Base-by-base conservation (phyloP, 805 yeast genomes). In the Ascoidea rubescens region DNA sequence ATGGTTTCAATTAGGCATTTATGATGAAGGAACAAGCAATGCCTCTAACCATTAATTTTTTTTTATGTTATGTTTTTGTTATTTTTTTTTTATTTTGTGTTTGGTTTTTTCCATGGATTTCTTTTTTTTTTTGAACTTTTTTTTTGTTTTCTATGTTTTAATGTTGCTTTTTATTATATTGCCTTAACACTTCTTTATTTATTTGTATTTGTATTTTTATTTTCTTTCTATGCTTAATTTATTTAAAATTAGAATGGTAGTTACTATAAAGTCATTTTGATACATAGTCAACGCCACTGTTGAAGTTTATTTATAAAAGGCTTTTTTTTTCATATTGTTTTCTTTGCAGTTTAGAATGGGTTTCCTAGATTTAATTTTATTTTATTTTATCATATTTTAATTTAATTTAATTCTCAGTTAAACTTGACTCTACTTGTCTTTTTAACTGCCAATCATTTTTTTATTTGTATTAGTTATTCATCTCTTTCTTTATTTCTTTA, bases 1-100 rank as follows among this genome's bases (percentile, higher is more conserved):
- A 49, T 93, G 96, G 86, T 82, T 95, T 64, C 72, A 74, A 56
- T 71, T 73, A 54, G 84, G 83, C 31, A 73, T 79, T 49, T 65
- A 72, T 57, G 84, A 78, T 64, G 82, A 77, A 54, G 84, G 80
- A 4, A 67, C 67, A 33, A 50, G 16, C 30, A 17, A n/a, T 14
- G 28, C 12, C 17, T 37, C n/a, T 7, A 16, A 5, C 17, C n/a
- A 14, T 14, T 16, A 42, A 42, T 28, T 45, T 31, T 30, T 31
- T 50, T 47, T 16, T 43, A n/a, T 42, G 45, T 42, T n/a, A 42
- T 14, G 2, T 42, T 14, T 14, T n/a, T 42, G 45, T n/a, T 42
- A 42, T 42, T n/a, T 42, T 42, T 14, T 14, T 42, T n/a, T 42
- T n/a, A 42, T 33, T 28, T 5, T 32, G 10, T 17, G 32, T 17